Base-by-base conservation (phyloP, 495 filamentous ascomycete genomes). In the Penicillium cinerascens region DNA sequence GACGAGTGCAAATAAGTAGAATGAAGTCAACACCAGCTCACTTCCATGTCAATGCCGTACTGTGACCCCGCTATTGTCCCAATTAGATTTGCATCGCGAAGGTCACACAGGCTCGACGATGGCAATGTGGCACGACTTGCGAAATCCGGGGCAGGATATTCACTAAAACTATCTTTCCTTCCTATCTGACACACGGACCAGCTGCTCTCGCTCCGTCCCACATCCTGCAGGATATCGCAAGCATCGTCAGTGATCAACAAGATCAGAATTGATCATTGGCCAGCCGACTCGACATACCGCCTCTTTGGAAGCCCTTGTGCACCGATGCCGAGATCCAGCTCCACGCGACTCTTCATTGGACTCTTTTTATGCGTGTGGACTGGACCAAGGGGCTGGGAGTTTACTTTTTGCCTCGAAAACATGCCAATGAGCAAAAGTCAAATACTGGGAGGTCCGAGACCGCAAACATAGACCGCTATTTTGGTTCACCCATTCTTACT, bases 401-500 rank as follows among this genome's bases (percentile, higher is more conserved):
- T 27, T 16, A 21, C 16, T 8, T 15, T 2, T 29, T 17, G 29
- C 13, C 22, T 37, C 27, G 11, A 21, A 9, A 37, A 17, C 44
- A 36, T n/a, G 29, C 17, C 44, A 36, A 13, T n/a, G 18, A 20
- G 15, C 8, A 2, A 8, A 4, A 2, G 1, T 8, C 10, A 1
- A 4, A 33, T 6, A 23, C 22, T 6, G 25, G 23, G 3, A 7
- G 15, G 5, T 8, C 40, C 22, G 55, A 57, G 35, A 49, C 40
- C 49, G 44, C 44, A 22, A 44, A 11, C 36, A 29, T 56, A 59
- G 56, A 59, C 56, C 51, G 56, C 56, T 48, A 51, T 7, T 59
- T 48, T 45, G 16, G 50, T 43, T 39, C 38, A 42, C 46, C n/a
- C 38, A 22, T 18, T 44, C 16, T 10, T 43, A n/a, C 10, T 44